Base-by-base conservation (phyloP, 2,329 filamentous ascomycete genomes). In the Fusarium neocosmosporiellum region DNA sequence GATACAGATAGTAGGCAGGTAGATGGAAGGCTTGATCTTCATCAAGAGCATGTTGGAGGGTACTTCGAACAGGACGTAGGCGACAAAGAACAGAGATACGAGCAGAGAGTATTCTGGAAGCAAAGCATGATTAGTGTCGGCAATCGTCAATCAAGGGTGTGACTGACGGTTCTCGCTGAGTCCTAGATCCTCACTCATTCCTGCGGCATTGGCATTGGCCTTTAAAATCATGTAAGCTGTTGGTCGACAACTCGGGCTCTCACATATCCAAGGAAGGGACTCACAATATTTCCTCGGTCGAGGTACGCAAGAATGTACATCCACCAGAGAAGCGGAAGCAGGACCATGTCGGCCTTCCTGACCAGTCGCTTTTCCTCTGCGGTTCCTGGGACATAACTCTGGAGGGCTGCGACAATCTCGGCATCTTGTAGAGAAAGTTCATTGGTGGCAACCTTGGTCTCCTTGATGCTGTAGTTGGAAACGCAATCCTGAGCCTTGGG, bases 261-360 rank as follows among this genome's bases (percentile, higher is more conserved):
- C 33, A 6, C 10, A 27, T 57, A 29, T 39, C 22, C 5, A 58
- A 39, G 34, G 10, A 22, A 39, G 34, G 4, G 0, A 64, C 74
- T 65, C 50, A 78, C 78, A 43, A 79, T 79, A 57, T 79, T 80
- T 14, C 75, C 78, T 11, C 78, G 69, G 57, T 80, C 78, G 27
- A 80, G 71, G 65, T 79, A 79, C 9, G 77, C 78, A 34, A 79
- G 68, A 7, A 79, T 76, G 46, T 80, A 80, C 39, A 90, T 85
- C 76, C 84, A 20, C 82, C 91, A 84, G 90, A 93, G 63, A 87
- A 81, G 82, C 1, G 86, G 86, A 34, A 81, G 69, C 39, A 81
- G 63, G 41, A 78, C 78, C 31, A 86, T 75, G 10, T 85, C 80
- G 71, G 87, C 80, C 71, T 81, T 81, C 27, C 77, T 75, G 18